phyloP scores from a whole-genome alignment of 805 yeast genomes.

The Candida ponderosae region DNA sequence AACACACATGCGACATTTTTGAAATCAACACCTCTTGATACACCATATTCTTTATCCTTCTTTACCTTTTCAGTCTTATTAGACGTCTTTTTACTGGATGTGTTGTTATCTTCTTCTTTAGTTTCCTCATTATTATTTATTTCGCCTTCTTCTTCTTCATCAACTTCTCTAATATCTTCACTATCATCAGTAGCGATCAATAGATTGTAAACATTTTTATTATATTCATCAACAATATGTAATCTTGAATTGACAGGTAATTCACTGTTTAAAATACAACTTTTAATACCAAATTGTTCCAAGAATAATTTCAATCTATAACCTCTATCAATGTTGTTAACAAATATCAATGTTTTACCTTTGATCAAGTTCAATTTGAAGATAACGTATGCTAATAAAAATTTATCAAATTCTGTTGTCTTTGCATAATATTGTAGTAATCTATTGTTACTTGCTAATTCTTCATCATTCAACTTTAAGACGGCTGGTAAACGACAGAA shows the following conservation, averaged over 20 bases:
- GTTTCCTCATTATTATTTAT: conserved; percentile 9
- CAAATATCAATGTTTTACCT: conserved; percentile 88
- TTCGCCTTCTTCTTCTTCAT: conserved; percentile 26
- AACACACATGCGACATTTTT: conserved; percentile 93
- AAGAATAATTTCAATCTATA: conserved; percentile 83
- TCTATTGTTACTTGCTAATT: conserved; percentile 42
- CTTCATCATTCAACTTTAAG: conserved; percentile 69
- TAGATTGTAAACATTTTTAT: conserved; percentile 77
- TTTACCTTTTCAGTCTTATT: conserved; percentile 22
- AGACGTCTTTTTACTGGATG: conserved; percentile 14
- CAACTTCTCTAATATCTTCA: conserved; percentile 46
- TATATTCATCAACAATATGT: conserved; percentile 93
- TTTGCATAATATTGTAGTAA: conserved; percentile 81
- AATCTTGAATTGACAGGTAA: conserved; percentile 87
- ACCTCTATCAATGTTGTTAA: conserved; percentile 91
- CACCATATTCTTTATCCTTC: conserved; percentile 79
- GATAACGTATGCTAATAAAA: conserved; percentile 82
- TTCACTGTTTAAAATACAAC: conserved; percentile 87
- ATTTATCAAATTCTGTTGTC: conserved; percentile 86
- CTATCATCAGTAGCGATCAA: conserved; percentile 95
- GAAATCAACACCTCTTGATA: conserved; percentile 95
- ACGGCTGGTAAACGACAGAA: conserved; percentile 83
- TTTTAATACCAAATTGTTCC: conserved; percentile 88
- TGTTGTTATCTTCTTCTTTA: conserved; percentile 11
- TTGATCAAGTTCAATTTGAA: conserved; percentile 81